These are phyloP conservation scores for Diaporthe sp. DNA, from an alignment of 2,329 filamentous ascomycete species.

Conservation along the genomic window DNA sequence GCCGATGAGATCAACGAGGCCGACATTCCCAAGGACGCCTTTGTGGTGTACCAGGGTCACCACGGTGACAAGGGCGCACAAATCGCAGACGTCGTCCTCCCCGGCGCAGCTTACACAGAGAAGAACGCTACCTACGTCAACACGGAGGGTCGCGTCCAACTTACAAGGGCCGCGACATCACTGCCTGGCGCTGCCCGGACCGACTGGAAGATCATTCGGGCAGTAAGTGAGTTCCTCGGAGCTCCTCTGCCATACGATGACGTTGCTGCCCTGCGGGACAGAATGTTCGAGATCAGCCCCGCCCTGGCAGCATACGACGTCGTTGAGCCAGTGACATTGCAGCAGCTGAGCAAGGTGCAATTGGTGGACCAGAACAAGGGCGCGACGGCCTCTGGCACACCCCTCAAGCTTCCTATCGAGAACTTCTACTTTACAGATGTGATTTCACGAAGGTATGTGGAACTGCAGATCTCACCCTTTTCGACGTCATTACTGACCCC, in stretches of 20 bases:
- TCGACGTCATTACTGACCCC: slow-evolving; percentile 29
- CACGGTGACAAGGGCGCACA: slow-evolving; percentile 95
- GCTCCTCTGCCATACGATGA: slow-evolving; percentile 92
- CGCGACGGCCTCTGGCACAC: slow-evolving; percentile 74
- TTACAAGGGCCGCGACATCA: slow-evolving; percentile 89
- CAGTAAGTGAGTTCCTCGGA: slow-evolving; percentile 90
- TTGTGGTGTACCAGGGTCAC: slow-evolving; percentile 97
- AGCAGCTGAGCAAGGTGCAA: slow-evolving; percentile 88
- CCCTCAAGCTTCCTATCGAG: slow-evolving; percentile 87
- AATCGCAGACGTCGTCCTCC: slow-evolving; percentile 92
- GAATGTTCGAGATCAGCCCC: slow-evolving; percentile 95
- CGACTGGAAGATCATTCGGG: slow-evolving; percentile 99
- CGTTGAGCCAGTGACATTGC: slow-evolving; percentile 82
- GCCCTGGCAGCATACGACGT: slow-evolving; percentile 90
- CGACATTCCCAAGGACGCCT: slow-evolving; percentile 94
- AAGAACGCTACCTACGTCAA: slow-evolving; percentile 97
- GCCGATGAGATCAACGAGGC: slow-evolving; percentile 88
- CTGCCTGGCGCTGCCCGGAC: slow-evolving; percentile 90
- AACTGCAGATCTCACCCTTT: slow-evolving; percentile 9
- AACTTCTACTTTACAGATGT: slow-evolving; percentile 99
- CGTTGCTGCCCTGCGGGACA: slow-evolving; percentile 86
- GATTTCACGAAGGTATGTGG: slow-evolving; percentile 89
- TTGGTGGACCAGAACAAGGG: slow-evolving; percentile 97
- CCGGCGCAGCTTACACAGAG: slow-evolving; percentile 95
- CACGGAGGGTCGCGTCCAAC: slow-evolving; percentile 95